These are phyloP conservation scores for Groenewaldozyma auringiensis DNA, from an alignment of 1,139 yeast species.

Conservation along the genomic window DNA sequence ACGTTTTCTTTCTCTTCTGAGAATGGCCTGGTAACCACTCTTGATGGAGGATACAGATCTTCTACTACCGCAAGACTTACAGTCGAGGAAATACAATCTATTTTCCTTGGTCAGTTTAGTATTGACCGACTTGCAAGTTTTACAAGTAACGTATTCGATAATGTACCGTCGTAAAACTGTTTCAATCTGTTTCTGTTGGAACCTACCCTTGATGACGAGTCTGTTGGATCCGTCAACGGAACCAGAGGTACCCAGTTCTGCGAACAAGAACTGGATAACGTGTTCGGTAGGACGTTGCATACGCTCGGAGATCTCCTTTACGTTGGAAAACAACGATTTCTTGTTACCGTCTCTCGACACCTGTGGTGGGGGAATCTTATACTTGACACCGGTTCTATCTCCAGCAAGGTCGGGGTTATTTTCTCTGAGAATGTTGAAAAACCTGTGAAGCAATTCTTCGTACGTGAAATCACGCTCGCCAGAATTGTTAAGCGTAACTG, in stretches of 20 bases:
- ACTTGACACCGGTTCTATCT: constrained; percentile 84
- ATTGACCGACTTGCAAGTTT: constrained; percentile 97
- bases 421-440: constrained; percentile 75
- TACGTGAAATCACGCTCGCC: constrained; percentile 62
- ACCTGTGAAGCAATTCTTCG: constrained; percentile 69
- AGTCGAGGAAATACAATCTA: constrained; percentile 94
- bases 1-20: constrained; percentile 34
- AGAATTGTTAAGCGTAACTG: constrained; percentile 25
- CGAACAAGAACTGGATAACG: constrained; percentile 91
- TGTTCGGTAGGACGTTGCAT: constrained; percentile 97
- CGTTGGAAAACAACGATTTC: constrained; percentile 92
- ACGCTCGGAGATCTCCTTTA: constrained; percentile 88
- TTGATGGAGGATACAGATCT: constrained; percentile 96
- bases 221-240: constrained; percentile 97
- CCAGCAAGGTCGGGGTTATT: constrained; percentile 98
- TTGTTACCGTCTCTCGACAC: constrained; percentile 97
- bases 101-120: constrained; percentile 94
- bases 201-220: constrained; percentile 94
- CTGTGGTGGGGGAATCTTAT: constrained; percentile 95
- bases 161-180: constrained; percentile 93
- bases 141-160: constrained; percentile 95
- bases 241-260: constrained; percentile 99
- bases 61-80: constrained; percentile 97
- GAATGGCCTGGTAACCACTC: constrained; percentile 98
- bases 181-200: constrained; percentile 96